Evolutionary conservation across 352 stramenopile genomes (phyloP).

Genomic region (Phytophthora aleatoria): DNA sequence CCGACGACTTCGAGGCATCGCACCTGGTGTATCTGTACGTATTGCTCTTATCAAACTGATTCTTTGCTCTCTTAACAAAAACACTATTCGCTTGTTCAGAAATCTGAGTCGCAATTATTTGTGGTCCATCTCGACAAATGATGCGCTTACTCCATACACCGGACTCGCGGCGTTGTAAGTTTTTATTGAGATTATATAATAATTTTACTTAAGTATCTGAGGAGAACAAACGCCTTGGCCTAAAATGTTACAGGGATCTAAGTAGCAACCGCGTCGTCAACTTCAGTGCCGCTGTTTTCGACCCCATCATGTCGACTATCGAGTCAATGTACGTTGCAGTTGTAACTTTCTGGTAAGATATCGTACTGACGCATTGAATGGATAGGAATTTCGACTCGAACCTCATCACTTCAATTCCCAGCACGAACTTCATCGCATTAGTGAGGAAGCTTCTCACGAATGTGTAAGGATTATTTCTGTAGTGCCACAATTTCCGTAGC

Average conservation of each 20-base stretch:
- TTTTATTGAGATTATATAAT: neutral
- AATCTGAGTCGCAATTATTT: constrained; percentile 72
- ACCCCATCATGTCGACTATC: constrained; percentile 51
- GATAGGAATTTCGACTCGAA: constrained; percentile 65
- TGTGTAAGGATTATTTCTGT: constrained; percentile 37
- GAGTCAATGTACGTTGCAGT: constrained; percentile 49
- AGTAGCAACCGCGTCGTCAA: constrained; percentile 63
- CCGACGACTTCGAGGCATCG: constrained; percentile 28
- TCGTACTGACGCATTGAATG: neutral
- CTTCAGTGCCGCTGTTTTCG: constrained; percentile 57
- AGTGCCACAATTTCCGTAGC: too few relatives aligned
- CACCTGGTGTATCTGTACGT: constrained; percentile 58
- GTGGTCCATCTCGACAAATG: constrained; percentile 60
- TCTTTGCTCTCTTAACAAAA: neutral
- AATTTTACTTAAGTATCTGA: too few relatives aligned
- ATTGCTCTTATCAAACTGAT: neutral
- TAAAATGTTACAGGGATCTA: constrained; percentile 43
- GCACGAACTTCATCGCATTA: constrained; percentile 54
- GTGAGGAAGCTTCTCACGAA: constrained; percentile 48
- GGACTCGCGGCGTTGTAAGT: constrained; percentile 54
- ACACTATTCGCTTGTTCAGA: constrained; percentile 21
- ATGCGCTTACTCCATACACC: constrained; percentile 49
- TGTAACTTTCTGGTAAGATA: neutral
- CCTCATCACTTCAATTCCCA: constrained; percentile 59
- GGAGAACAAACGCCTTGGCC: neutral